Conservation (phyloP, 106 monocot species). For the Ottelia alismoides region DNA sequence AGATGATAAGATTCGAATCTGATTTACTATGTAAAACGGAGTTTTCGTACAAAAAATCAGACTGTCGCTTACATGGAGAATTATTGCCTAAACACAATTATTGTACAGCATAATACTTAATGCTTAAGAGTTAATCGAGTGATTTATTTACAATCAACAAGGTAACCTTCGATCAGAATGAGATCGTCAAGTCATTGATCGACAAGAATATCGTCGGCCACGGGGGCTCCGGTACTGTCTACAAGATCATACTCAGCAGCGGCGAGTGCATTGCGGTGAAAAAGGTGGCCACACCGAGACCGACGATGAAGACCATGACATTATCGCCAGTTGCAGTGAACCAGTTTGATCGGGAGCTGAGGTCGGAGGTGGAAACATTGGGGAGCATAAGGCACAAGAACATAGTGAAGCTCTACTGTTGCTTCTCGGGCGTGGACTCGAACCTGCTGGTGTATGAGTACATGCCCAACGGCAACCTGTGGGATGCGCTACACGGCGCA, state of each 20-base stretch:
- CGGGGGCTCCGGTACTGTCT: constrained; percentile 89
- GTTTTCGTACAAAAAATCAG: no score
- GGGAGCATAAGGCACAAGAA: constrained; percentile 98
- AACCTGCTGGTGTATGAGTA: constrained; percentile 94
- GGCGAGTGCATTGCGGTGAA: constrained; percentile 86
- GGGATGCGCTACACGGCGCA: constrained; percentile 75
- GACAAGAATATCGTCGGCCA: constrained; percentile 93
- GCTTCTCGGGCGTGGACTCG: constrained; percentile 62
- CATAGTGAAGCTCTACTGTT: constrained; percentile 96
- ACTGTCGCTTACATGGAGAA: no score
- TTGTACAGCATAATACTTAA: no score
- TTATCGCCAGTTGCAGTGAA: background rate
- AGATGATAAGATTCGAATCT: no score
- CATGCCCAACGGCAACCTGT: constrained; percentile 93
- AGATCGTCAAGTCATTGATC: constrained; percentile 78
- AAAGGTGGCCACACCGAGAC: constrained; percentile 47
- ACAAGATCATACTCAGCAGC: constrained; percentile 75
- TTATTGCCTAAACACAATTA: no score
- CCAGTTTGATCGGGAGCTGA: constrained; percentile 54
- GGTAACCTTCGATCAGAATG: constrained; percentile 77
- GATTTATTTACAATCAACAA: no score
- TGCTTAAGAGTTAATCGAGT: no score
- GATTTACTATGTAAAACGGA: no score
- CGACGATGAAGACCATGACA: constrained; percentile 13
- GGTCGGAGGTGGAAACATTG: constrained; percentile 74